Conservation (phyloP, 257 asterid genomes). For the Thymus quinquecostatus region DNA sequence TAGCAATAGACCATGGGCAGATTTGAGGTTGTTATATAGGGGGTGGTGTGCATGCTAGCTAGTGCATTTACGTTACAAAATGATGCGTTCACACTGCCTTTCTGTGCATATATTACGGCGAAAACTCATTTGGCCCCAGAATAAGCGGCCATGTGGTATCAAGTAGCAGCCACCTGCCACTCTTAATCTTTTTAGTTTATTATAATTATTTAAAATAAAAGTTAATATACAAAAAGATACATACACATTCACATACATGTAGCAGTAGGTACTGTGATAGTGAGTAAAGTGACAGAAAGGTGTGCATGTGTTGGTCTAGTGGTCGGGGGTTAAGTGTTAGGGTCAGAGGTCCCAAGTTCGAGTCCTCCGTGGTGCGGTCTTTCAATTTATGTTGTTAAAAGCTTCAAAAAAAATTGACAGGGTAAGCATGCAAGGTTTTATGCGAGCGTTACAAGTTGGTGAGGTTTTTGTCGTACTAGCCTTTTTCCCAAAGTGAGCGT, state of each 20-base stretch:
- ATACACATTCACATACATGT: background rate
- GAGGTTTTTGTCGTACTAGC: too few relatives aligned
- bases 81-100: slow-evolving; percentile 1
- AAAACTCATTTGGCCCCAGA: slow-evolving; percentile 22
- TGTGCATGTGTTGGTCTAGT: background rate
- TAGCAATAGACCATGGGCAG: slow-evolving; percentile 8
- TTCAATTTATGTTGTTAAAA: too few relatives aligned
- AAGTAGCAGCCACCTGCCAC: slow-evolving; percentile 24
- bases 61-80: slow-evolving; percentile 36
- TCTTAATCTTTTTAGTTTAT: slow-evolving; percentile 13
- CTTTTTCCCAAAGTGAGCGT: slow-evolving; percentile 18
- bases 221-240: background rate
- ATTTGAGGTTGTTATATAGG: slow-evolving; percentile 20
- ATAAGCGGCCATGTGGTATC: slow-evolving; percentile 25
- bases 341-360: too few relatives aligned
- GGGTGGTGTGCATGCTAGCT: slow-evolving; percentile 32
- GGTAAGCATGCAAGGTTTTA: slow-evolving; percentile 29
- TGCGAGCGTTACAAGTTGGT: too few relatives aligned
- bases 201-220: background rate
- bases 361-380: too few relatives aligned
- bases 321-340: too few relatives aligned
- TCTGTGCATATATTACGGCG: slow-evolving; percentile 17
- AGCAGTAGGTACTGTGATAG: background rate
- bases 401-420: background rate
- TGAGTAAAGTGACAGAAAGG: slow-evolving; percentile 21